phyloP scores from a whole-genome alignment of 371 early-diverging fungal species.

The Capillidium rhysosporum region DNA sequence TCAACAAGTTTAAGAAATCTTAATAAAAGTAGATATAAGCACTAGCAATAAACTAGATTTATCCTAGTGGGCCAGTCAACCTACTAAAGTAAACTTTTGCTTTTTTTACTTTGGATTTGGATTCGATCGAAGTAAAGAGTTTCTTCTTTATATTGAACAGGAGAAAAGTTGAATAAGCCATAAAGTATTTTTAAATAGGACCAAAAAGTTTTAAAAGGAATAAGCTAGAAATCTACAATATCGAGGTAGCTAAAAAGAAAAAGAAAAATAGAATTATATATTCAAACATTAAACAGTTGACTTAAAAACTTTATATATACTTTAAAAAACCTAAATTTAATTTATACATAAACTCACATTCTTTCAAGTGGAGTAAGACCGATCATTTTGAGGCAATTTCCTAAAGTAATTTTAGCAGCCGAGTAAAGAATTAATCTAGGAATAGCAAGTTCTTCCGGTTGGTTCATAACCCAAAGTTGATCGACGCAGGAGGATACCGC shows the following conservation, averaged over 20 bases:
- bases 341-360: slow-evolving; percentile 33
- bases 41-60: too few relatives aligned
- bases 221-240: slow-evolving; percentile 12
- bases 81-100: too few relatives aligned
- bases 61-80: too few relatives aligned
- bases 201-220: slow-evolving; percentile 21
- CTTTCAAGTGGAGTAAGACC: slow-evolving; percentile 69
- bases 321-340: too few relatives aligned
- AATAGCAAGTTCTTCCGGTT: slow-evolving; percentile 55
- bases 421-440: slow-evolving; percentile 60
- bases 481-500: slow-evolving; percentile 70
- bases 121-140: slow-evolving; percentile 25
- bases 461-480: slow-evolving; percentile 62
- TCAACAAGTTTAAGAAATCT: too few relatives aligned
- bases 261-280: too few relatives aligned
- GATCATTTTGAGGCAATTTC: slow-evolving; percentile 54
- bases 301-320: too few relatives aligned
- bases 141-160: slow-evolving; percentile 39
- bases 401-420: slow-evolving; percentile 49
- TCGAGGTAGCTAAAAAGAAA: too few relatives aligned
- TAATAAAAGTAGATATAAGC: too few relatives aligned
- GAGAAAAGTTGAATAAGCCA: slow-evolving; percentile 25
- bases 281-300: too few relatives aligned
- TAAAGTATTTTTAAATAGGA: slow-evolving; percentile 19
- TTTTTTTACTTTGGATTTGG: background rate